Percentiles rank a stretch among this genome's conserved stretches.
Evolutionary conservation across 1,284 basidiomycete species (phyloP).

Genomic region (Leccinum fuscescens): DNA sequence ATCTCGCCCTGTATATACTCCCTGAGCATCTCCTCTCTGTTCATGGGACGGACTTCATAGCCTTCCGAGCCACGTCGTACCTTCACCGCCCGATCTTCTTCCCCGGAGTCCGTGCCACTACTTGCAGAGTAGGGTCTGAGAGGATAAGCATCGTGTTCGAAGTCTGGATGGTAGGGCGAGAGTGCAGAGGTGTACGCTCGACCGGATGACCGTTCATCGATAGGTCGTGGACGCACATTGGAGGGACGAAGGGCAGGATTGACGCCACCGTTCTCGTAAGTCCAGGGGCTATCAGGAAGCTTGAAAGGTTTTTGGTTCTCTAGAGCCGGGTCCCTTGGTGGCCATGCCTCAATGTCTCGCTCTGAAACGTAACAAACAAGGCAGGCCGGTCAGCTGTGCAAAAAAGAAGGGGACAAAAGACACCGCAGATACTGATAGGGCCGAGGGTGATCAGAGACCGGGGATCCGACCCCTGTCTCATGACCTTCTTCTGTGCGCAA

Average conservation of each 20-base stretch:
- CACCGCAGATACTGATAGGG: slow-evolving; percentile 8
- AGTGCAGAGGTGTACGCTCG: slow-evolving; percentile 46
- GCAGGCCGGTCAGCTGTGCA: slow-evolving; percentile 4
- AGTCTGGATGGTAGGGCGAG: slow-evolving; percentile 75
- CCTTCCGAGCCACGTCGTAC: slow-evolving; percentile 77
- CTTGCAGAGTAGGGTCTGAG: slow-evolving; percentile 33
- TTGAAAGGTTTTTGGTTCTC: slow-evolving; percentile 41
- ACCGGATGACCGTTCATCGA: slow-evolving; percentile 15
- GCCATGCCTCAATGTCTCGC: slow-evolving; percentile 43
- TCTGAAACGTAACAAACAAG: slow-evolving; percentile 9
- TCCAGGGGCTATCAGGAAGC: slow-evolving; percentile 73
- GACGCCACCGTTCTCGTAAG: slow-evolving; percentile 71
- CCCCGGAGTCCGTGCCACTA: slow-evolving; percentile 39
- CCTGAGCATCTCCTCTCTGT: slow-evolving; percentile 59
- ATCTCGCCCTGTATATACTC: slow-evolving; percentile 54
- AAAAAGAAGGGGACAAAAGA: not conserved
- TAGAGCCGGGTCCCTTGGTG: slow-evolving; percentile 53
- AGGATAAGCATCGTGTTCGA: slow-evolving; percentile 34
- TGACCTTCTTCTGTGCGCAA: slow-evolving; percentile 12
- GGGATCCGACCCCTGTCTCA: slow-evolving; percentile 8
- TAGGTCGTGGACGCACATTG: slow-evolving; percentile 39
- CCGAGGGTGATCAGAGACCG: slow-evolving; percentile 1
- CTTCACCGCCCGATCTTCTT: slow-evolving; percentile 28
- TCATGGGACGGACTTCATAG: slow-evolving; percentile 62
- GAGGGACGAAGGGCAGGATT: slow-evolving; percentile 74